phyloP scores from a whole-genome alignment of 2,329 filamentous ascomycete species.

The Calcarisporium arbuscula region DNA sequence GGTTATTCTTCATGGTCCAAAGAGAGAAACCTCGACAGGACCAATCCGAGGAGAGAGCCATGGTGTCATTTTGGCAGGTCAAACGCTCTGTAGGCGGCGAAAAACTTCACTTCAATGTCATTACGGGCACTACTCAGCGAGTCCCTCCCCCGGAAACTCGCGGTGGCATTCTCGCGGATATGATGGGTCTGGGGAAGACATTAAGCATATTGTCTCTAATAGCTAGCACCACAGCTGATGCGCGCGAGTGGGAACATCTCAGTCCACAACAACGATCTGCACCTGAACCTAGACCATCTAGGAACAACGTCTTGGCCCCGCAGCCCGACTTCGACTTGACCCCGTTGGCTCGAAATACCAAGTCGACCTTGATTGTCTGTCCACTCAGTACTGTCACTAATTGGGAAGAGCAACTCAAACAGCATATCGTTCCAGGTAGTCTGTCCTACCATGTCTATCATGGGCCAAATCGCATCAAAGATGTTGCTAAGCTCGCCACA shows the following conservation, averaged over 20 bases:
- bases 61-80: constrained; percentile 72
- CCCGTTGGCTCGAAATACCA: constrained; percentile 58
- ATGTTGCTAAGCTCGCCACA: constrained; percentile 59
- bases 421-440: constrained; percentile 61
- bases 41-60: constrained; percentile 51
- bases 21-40: constrained; percentile 64
- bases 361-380: constrained; percentile 78
- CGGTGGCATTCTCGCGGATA: constrained; percentile 73
- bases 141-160: constrained; percentile 59
- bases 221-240: constrained; percentile 56
- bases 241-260: constrained; percentile 53
- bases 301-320: constrained; percentile 20
- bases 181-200: constrained; percentile 87
- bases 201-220: constrained; percentile 79
- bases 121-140: constrained; percentile 63
- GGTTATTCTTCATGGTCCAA: constrained; percentile 75
- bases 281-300: constrained; percentile 31
- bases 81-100: constrained; percentile 44
- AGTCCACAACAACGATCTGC: constrained; percentile 43
- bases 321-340: constrained; percentile 43
- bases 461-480: constrained; percentile 67
- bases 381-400: constrained; percentile 89
- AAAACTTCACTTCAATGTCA: constrained; percentile 71
- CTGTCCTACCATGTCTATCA: constrained; percentile 82
- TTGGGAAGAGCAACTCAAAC: constrained; percentile 87